Base-by-base conservation (phyloP, 164 flowering plant species). In the Hamamelis virginiana region DNA sequence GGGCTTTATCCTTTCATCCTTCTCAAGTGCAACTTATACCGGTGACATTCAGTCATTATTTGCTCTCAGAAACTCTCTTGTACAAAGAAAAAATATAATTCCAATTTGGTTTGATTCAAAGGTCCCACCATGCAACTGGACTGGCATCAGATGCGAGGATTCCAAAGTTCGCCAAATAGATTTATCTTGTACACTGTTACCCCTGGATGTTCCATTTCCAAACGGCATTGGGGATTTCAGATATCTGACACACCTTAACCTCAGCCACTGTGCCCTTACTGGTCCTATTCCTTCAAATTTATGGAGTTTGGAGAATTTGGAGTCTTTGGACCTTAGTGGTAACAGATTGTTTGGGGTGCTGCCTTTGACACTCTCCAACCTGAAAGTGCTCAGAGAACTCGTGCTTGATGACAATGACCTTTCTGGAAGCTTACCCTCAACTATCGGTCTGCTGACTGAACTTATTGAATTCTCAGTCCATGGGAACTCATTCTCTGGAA, bases 71-170 rank as follows among this genome's bases (percentile, higher is more conserved):
- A 68, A 69, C 58, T 70, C 76, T 55, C 76, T 83, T 23, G 28
- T 48, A 38, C 65, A 57, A 51, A 77, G 68, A 65, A 70, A 69
- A 48, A 59, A 74, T 19, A 48, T 66, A 22, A 68, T 80, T 47
- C 81, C 80, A 1, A 85, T 78, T 71, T 84, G 89, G 91, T 82
- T 78, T 68, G 65, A 74, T 65, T 45, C 80, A 56, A 61, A 69
- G 9, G 59, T 75, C 12, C 68, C 78, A 62, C 87, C 87, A 27
- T 87, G 91, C 77, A 83, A 77, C 58, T 84, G 89, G 91, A 69
- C 83, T 46, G 89, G 91, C 5, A 69, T 87, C 64, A 66, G 57
- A 52, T 87, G 91, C 55, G 75, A 74, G 38, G 85, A 77, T 59
- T 48, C 69, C 16, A n/a, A 46, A 18, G 86, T 85, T 22, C n/a